These are phyloP conservation scores for Zychaea mexicana DNA, from an alignment of 371 early-diverging fungal genomes.

Conservation along the genomic window DNA sequence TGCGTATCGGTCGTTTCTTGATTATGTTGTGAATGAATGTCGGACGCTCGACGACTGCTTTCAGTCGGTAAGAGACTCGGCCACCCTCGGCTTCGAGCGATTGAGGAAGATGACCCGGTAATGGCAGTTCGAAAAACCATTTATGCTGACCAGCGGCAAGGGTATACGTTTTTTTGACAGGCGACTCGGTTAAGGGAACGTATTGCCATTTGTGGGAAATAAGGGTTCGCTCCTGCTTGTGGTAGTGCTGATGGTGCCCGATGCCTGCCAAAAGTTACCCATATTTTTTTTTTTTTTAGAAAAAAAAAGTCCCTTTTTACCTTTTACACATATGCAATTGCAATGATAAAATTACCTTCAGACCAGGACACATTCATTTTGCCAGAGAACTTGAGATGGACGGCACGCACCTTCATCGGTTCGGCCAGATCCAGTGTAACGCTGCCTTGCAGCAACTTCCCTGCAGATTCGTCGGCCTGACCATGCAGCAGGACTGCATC, in stretches of 20 bases:
- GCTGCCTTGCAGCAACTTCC: constrained; percentile 38
- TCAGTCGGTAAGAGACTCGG: constrained; percentile 35
- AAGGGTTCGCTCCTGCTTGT: constrained; percentile 40
- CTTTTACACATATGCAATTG: too few species aligned
- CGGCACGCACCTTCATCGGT: constrained; percentile 41
- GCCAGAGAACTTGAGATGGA: constrained; percentile 33
- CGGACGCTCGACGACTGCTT: constrained; percentile 43
- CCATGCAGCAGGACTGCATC: constrained; percentile 37
- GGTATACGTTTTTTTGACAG: constrained; percentile 23
- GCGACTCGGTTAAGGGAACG: constrained; percentile 13
- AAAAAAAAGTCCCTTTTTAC: not conserved
- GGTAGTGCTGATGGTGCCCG: constrained; percentile 43
- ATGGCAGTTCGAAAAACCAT: constrained; percentile 36
- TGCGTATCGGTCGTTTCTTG: constrained; percentile 28
- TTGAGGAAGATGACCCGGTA: constrained; percentile 49
- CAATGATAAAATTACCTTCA: constrained; percentile 31
- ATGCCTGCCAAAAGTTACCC: constrained; percentile 19
- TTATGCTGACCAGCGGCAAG: constrained; percentile 37
- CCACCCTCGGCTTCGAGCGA: constrained; percentile 46
- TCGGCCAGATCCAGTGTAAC: constrained; percentile 30
- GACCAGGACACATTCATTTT: constrained; percentile 54
- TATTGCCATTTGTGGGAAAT: constrained; percentile 41
- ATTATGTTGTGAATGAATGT: constrained; percentile 37
- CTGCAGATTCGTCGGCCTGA: constrained; percentile 40
- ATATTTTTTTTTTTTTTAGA: not conserved